phyloP scores from a whole-genome alignment of 352 stramenopile genomes.

The Globisporangium recalcitrans region DNA sequence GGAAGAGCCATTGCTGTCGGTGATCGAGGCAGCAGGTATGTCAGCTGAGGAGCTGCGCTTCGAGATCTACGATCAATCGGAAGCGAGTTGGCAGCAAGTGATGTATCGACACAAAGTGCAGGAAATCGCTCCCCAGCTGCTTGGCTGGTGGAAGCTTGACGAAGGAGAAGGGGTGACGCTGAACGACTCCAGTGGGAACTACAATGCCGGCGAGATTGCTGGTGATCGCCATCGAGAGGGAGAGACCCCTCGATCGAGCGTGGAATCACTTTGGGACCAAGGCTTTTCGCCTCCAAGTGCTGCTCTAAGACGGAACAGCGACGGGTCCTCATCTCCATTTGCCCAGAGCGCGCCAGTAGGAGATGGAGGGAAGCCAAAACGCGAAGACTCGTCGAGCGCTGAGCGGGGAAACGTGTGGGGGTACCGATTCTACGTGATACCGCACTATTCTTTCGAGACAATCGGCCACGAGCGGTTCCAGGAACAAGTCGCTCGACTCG shows the following conservation, averaged over 20 bases:
- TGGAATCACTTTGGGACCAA: slow-evolving; percentile 10
- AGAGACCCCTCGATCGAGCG: not conserved
- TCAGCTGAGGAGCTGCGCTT: slow-evolving; percentile 33
- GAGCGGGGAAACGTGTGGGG: slow-evolving; percentile 33
- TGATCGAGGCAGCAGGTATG: slow-evolving; percentile 26
- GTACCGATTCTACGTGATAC: slow-evolving; percentile 71
- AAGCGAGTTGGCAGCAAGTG: slow-evolving; percentile 47
- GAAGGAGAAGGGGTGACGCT: slow-evolving; percentile 38
- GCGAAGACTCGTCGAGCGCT: not conserved
- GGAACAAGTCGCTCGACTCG: slow-evolving; percentile 24
- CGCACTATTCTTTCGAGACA: slow-evolving; percentile 49
- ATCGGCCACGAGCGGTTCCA: slow-evolving; percentile 50
- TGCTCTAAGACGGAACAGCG: slow-evolving; percentile 25
- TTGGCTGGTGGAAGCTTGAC: slow-evolving; percentile 60
- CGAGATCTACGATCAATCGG: slow-evolving; percentile 53
- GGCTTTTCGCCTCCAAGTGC: slow-evolving; percentile 18
- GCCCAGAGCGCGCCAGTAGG: not conserved
- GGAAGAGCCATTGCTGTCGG: slow-evolving; percentile 23
- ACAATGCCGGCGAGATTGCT: not conserved
- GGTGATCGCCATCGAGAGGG: not conserved
- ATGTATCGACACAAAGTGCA: slow-evolving; percentile 60
- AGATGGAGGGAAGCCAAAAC: not conserved
- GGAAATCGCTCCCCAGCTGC: slow-evolving; percentile 38
- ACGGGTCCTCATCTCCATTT: slow-evolving; percentile 26
- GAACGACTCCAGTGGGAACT: slow-evolving; percentile 36